These are phyloP conservation scores for Aquilaria agallochum DNA, from an alignment of 441 rosid species.

Conservation along the genomic window DNA sequence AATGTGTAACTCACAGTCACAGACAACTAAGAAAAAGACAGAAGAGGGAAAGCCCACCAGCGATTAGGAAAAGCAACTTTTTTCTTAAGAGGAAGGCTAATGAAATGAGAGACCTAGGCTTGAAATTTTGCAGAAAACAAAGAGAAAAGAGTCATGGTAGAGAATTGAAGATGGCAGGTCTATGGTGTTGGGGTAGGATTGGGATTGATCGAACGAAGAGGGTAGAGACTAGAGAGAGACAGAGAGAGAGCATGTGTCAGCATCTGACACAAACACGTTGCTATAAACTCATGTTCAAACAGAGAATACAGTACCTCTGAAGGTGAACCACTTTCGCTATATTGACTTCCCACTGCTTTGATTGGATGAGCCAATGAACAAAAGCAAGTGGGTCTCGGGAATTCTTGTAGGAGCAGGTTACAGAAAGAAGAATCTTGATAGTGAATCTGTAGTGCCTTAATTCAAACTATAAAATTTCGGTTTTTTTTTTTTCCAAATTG, in stretches of 20 bases:
- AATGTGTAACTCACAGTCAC: no score
- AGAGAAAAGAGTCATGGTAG: not conserved
- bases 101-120: not conserved
- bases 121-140: constrained; percentile 19
- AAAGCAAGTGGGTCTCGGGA: not conserved
- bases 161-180: constrained; percentile 27
- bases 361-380: not conserved
- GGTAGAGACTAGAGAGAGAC: no score
- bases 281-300: constrained; percentile 5
- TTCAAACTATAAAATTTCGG: no score
- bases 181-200: not conserved
- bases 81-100: constrained; percentile 9
- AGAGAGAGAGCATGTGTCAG: constrained; percentile 18
- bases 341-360: constrained; percentile 9
- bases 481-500: no score
- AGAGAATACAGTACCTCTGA: constrained; percentile 14
- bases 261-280: constrained; percentile 21
- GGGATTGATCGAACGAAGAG: not conserved
- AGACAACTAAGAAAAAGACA: not conserved
- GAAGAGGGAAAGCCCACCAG: constrained; percentile 5
- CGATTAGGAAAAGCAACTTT: constrained; percentile 14
- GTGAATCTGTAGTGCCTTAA: not conserved
- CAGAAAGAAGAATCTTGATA: constrained; percentile 8
- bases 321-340: constrained; percentile 23
- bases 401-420: constrained; percentile 3